Evolutionary conservation across 768 basidiomycete species (phyloP).

Genomic region (Hydnum rufescens): DNA sequence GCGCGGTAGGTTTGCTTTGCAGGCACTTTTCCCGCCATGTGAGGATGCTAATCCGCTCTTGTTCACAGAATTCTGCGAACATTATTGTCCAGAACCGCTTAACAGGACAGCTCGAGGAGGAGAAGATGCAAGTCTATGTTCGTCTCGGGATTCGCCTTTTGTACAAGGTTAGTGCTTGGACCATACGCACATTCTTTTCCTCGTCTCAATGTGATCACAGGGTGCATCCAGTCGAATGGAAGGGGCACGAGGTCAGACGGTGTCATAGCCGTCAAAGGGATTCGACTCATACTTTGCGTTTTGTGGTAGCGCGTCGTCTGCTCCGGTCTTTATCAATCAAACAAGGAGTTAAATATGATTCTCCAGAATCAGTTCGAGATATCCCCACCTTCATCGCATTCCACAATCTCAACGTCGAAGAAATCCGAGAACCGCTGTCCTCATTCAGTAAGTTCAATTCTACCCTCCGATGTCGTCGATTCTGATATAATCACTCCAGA

Average conservation of each 20-base stretch:
- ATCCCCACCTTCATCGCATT: slow-evolving; percentile 82
- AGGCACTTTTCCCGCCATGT: background rate
- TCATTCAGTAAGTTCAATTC: slow-evolving; percentile 44
- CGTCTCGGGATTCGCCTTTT: slow-evolving; percentile 78
- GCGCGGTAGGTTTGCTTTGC: slow-evolving; percentile 41
- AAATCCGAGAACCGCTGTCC: slow-evolving; percentile 63
- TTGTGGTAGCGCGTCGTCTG: slow-evolving; percentile 43
- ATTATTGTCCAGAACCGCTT: slow-evolving; percentile 91
- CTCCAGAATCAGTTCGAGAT: slow-evolving; percentile 61
- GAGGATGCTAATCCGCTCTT: background rate
- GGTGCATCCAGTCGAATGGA: slow-evolving; percentile 81
- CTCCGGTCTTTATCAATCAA: slow-evolving; percentile 83
- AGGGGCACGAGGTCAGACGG: slow-evolving; percentile 60
- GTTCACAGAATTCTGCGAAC: slow-evolving; percentile 73
- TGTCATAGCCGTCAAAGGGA: slow-evolving; percentile 3
- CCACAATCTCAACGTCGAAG: slow-evolving; percentile 63
- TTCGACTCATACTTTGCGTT: background rate
- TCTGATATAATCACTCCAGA: slow-evolving; percentile 23
- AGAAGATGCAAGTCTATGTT: slow-evolving; percentile 95
- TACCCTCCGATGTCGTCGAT: background rate
- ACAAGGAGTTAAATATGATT: slow-evolving; percentile 85
- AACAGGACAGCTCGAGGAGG: slow-evolving; percentile 85
- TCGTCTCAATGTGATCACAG: slow-evolving; percentile 17
- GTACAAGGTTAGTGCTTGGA: slow-evolving; percentile 35
- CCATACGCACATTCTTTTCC: background rate